These are phyloP conservation scores for Priceomyces haplophilus DNA, from an alignment of 805 yeast genomes.

Conservation along the genomic window DNA sequence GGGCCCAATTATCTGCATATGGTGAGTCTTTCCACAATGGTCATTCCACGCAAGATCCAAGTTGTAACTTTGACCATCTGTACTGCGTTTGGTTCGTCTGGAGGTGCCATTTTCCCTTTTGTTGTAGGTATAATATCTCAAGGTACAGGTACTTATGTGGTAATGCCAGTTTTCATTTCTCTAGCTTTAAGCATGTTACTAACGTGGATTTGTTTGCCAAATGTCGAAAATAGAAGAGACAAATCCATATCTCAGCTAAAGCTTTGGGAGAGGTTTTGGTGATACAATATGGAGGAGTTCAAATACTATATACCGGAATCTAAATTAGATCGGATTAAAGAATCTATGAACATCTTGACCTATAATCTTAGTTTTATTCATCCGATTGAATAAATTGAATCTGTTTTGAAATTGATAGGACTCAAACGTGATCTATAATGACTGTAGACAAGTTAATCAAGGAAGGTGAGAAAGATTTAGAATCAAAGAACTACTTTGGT, in stretches of 20 bases:
- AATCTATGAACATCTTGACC: no score
- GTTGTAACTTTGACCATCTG: slow-evolving; percentile 48
- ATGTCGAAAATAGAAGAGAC: slow-evolving; percentile 17
- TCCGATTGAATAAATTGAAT: no score
- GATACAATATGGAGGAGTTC: neutral
- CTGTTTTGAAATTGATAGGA: no score
- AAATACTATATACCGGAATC: neutral
- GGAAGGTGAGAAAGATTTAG: slow-evolving; percentile 31
- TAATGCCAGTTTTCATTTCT: slow-evolving; percentile 46
- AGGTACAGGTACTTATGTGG: slow-evolving; percentile 44
- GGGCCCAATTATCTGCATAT: slow-evolving; percentile 66
- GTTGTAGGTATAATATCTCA: slow-evolving; percentile 49
- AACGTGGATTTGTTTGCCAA: slow-evolving; percentile 44
- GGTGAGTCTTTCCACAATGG: slow-evolving; percentile 42
- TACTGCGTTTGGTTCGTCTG: slow-evolving; percentile 56
- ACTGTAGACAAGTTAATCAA: slow-evolving; percentile 36
- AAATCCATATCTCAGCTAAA: neutral
- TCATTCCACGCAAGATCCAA: slow-evolving; percentile 51
- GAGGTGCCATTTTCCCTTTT: slow-evolving; percentile 58
- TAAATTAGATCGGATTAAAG: neutral
- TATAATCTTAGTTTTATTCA: no score
- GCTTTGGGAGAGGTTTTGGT: slow-evolving; percentile 4
- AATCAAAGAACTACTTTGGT: slow-evolving; percentile 34
- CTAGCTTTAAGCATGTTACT: slow-evolving; percentile 31
- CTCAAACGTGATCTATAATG: no score